Evolutionary conservation across 179 eudicot genomes (phyloP), one percentile per base, ranked within the genome.

Genomic region (Silene vulgaris): DNA sequence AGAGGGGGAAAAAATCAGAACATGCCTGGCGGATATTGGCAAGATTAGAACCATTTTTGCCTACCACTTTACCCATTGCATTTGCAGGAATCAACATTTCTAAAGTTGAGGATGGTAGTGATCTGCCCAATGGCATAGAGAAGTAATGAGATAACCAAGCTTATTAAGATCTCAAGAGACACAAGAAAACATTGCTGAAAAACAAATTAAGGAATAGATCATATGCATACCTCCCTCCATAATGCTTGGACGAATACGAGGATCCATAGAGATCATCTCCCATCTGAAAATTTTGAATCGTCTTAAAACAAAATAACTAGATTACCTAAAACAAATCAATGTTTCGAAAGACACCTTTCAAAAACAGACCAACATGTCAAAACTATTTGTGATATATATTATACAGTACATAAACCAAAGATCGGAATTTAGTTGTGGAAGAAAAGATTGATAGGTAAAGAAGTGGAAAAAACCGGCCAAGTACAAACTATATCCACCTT

Each of bases 1-100:
- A 21, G 9, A 20, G 11, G 29, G 52, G 20, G 8, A 17, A 26
- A 13, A 72, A 37, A 20, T 48, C 28, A 64, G 3, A 72, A 71
- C 81, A 37, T 67, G 91, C 99, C 93, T 92, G 90, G 17, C 95
- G 93, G 20, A 95, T 87, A 81, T 95, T 95, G 40, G 87, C 87
- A 72, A 95, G 75, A 76, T 95, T 95, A 45, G 88, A 87, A 65
- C 97, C 97, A 74, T 86, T 89, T 89, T 89, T 92, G 19, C 99
- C 99, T 56, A 90, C 52, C 74, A 95, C 99, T 82, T 88, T 95
- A 54, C 86, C 87, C 56, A 87, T 88, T 68, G 99, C 95, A 79
- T 86, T 84, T 35, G 87, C 91, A 77, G 99, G 99, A 52, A 95
- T 83, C 75, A 89, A 73, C 84, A 95, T 83, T 87, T 92, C 96